A percentile compares a stretch with the other conserved stretches of the same genome.
phyloP scores from a whole-genome alignment of 345 rosid species.

The Hypericum perforatum region DNA sequence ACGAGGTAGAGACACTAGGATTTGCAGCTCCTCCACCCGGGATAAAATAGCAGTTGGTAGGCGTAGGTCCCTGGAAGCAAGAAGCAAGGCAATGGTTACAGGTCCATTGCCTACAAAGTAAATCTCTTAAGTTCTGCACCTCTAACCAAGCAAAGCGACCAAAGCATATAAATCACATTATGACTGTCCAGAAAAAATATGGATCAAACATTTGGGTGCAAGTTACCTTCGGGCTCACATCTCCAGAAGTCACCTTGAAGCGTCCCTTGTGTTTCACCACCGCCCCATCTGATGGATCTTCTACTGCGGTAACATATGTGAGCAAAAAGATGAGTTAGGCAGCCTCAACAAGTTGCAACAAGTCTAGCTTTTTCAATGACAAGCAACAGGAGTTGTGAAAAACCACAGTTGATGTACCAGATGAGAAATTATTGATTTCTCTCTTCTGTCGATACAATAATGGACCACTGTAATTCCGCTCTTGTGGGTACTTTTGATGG shows the following conservation, averaged over 20 bases:
- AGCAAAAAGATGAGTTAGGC: not conserved
- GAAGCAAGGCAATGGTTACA: slow-evolving; percentile 24
- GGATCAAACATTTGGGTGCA: not conserved
- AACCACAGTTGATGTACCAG: slow-evolving; percentile 29
- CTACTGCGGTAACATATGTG: slow-evolving; percentile 30
- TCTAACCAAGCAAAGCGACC: too few relatives aligned
- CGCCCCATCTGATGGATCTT: slow-evolving; percentile 69
- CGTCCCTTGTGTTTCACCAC: slow-evolving; percentile 82
- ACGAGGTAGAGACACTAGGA: slow-evolving; percentile 33
- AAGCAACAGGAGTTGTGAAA: not conserved
- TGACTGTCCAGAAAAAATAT: not conserved
- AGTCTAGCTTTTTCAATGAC: not conserved
- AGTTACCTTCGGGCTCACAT: slow-evolving; percentile 77
- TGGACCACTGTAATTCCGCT: slow-evolving; percentile 71
- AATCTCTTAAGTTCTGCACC: slow-evolving; percentile 21
- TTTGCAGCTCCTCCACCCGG: slow-evolving; percentile 40
- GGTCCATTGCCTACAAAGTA: slow-evolving; percentile 30
- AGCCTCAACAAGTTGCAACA: slow-evolving; percentile 6
- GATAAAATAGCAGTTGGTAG: slow-evolving; percentile 27
- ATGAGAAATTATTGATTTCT: slow-evolving; percentile 46
- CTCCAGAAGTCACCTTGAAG: slow-evolving; percentile 78
- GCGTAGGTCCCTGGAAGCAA: slow-evolving; percentile 48
- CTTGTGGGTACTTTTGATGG: slow-evolving; percentile 47
- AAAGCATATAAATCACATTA: not conserved
- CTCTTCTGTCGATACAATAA: slow-evolving; percentile 49